A percentile compares a stretch with the other conserved stretches of the same genome.
Conservation (phyloP, 1,139 yeast species). For the Kurtzmaniella quercitrusa region DNA sequence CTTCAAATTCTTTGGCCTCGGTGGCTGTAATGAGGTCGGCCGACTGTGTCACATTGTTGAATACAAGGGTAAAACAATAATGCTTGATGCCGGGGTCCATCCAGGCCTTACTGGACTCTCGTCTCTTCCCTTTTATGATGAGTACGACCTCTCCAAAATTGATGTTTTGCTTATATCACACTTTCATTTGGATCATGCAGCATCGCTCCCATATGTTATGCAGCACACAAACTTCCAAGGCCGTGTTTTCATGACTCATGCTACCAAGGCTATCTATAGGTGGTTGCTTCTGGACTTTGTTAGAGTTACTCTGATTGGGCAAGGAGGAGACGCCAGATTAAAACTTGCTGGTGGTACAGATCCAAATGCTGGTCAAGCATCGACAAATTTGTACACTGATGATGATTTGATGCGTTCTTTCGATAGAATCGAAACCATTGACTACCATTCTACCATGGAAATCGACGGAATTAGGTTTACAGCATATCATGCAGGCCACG, state of each 20-base stretch:
- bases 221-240: slow-evolving; percentile 94
- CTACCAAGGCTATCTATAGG: slow-evolving; percentile 94
- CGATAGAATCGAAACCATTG: slow-evolving; percentile 88
- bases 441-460: slow-evolving; percentile 92
- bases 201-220: slow-evolving; percentile 96
- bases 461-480: slow-evolving; percentile 93
- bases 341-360: slow-evolving; percentile 21
- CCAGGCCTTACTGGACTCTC: slow-evolving; percentile 92
- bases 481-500: slow-evolving; percentile 99
- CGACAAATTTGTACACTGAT: slow-evolving; percentile 72
- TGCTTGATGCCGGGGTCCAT: slow-evolving; percentile 98
- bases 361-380: slow-evolving; percentile 18
- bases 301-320: slow-evolving; percentile 75
- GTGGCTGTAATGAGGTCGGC: slow-evolving; percentile 99
- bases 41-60: slow-evolving; percentile 91
- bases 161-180: slow-evolving; percentile 87
- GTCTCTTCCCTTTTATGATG: slow-evolving; percentile 92
- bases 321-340: slow-evolving; percentile 31
- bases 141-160: slow-evolving; percentile 82
- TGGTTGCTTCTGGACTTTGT: slow-evolving; percentile 96
- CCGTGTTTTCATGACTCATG: slow-evolving; percentile 97
- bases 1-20: slow-evolving; percentile 83
- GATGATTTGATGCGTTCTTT: slow-evolving; percentile 86
- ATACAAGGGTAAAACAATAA: slow-evolving; percentile 91
- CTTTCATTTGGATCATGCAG: slow-evolving; percentile 97